phyloP scores from a whole-genome alignment of 257 asterid genomes.

The Jasminum sambac region DNA sequence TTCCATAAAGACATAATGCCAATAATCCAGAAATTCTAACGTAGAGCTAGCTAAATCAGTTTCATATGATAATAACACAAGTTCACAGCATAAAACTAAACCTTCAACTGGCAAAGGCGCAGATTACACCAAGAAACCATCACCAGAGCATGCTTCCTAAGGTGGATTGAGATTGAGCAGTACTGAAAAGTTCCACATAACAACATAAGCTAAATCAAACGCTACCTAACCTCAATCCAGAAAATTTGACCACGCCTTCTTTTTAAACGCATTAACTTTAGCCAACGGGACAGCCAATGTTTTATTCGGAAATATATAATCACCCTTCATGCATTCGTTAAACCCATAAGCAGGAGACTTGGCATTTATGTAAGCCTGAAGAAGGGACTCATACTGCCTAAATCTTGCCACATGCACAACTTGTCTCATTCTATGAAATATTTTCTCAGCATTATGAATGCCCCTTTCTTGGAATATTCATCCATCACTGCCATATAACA shows the following conservation, averaged over 20 bases:
- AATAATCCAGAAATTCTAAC: neutral
- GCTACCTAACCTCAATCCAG: slow-evolving; percentile 36
- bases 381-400: slow-evolving; percentile 45
- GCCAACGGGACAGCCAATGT: slow-evolving; percentile 40
- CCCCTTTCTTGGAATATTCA: slow-evolving; percentile 51
- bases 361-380: slow-evolving; percentile 62
- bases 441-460: too few species aligned
- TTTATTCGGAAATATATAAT: slow-evolving; percentile 49
- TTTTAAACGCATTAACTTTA: slow-evolving; percentile 43
- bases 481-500: slow-evolving; percentile 54
- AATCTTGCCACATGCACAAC: slow-evolving; percentile 41
- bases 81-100: neutral
- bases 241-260: slow-evolving; percentile 46
- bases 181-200: neutral
- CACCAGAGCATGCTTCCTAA: neutral
- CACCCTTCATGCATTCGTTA: slow-evolving; percentile 60
- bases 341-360: slow-evolving; percentile 70
- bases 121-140: neutral
- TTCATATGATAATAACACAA: neutral
- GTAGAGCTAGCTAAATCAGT: neutral
- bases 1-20: neutral
- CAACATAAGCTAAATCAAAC: neutral
- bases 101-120: neutral
- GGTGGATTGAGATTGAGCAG: neutral
- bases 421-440: too few species aligned